phyloP scores from a whole-genome alignment of 2,329 filamentous ascomycete genomes.

The Colletotrichum sp. region DNA sequence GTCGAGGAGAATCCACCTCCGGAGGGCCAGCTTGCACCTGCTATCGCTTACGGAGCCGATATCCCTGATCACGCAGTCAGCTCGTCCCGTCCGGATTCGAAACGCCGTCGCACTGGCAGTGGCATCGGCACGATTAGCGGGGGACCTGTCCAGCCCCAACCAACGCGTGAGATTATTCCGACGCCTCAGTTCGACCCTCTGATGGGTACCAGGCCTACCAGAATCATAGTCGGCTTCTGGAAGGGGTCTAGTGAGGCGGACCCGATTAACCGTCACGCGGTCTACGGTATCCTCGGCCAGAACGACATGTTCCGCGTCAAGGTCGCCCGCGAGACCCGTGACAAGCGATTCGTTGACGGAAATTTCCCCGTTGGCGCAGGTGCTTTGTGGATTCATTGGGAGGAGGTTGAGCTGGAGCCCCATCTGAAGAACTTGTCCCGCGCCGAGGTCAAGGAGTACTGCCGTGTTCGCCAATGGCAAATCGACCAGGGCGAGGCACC shows the following conservation, averaged over 20 bases:
- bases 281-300: conserved; percentile 65
- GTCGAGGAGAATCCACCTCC: conserved; percentile 46
- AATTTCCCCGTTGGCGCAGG: conserved; percentile 67
- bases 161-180: not conserved
- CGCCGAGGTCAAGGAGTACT: conserved; percentile 68
- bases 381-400: conserved; percentile 66
- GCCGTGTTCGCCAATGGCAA: conserved; percentile 64
- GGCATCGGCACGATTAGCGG: conserved; percentile 37
- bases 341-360: conserved; percentile 61
- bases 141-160: conserved; percentile 20
- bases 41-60: conserved; percentile 56
- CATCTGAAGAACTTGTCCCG: conserved; percentile 57
- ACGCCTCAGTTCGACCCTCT: conserved; percentile 42
- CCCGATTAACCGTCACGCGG: conserved; percentile 61
- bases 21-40: conserved; percentile 46
- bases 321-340: conserved; percentile 63
- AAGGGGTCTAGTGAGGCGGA: conserved; percentile 54
- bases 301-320: conserved; percentile 72
- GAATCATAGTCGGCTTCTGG: conserved; percentile 67
- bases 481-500: conserved; percentile 57
- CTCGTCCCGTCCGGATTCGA: conserved; percentile 41
- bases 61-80: conserved; percentile 48
- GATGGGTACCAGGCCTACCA: conserved; percentile 58
- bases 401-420: conserved; percentile 64
- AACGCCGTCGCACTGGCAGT: conserved; percentile 52